These are phyloP conservation scores for Euryodendron excelsum DNA, from an alignment of 148 eudicot species.

Conservation along the genomic window DNA sequence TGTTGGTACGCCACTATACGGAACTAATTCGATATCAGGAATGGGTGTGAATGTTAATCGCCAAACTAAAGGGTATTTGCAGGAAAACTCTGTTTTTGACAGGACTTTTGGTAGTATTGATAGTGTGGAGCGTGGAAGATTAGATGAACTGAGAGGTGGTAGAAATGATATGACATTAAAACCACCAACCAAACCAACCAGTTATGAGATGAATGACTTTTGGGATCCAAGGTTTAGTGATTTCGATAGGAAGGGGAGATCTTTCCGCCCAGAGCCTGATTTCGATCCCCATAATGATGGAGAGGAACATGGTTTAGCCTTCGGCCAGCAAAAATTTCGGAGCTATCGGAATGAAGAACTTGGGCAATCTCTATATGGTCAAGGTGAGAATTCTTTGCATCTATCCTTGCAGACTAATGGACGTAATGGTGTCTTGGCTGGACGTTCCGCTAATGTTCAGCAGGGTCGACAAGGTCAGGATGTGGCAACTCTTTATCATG, in stretches of 20 bases:
- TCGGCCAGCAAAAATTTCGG: neutral
- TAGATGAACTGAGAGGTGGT: conserved; percentile 10
- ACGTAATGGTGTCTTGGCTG: neutral
- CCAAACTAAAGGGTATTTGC: conserved; percentile 15
- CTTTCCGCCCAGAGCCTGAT: neutral
- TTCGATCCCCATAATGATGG: neutral
- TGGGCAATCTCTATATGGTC: conserved; percentile 22
- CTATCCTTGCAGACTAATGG: neutral
- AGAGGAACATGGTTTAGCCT: conserved; percentile 10
- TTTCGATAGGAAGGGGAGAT: conserved; percentile 2
- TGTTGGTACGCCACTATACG: neutral
- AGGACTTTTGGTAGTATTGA: conserved; percentile 13
- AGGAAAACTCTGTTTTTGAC: conserved; percentile 23
- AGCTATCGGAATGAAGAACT: conserved; percentile 21
- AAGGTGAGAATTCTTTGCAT: conserved; percentile 15
- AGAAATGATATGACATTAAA: conserved; percentile 11
- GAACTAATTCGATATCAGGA: conserved; percentile 10
- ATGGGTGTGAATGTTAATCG: conserved; percentile 11
- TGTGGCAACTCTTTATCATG: neutral
- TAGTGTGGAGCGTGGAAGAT: conserved; percentile 16
- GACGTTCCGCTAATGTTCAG: neutral
- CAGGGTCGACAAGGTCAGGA: neutral
- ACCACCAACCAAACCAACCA: neutral
- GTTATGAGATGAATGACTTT: neutral
- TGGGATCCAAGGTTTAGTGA: conserved; percentile 13